Evolutionary conservation across 139 green algal species (phyloP).

Genomic region (Volvox reticuliferus): DNA sequence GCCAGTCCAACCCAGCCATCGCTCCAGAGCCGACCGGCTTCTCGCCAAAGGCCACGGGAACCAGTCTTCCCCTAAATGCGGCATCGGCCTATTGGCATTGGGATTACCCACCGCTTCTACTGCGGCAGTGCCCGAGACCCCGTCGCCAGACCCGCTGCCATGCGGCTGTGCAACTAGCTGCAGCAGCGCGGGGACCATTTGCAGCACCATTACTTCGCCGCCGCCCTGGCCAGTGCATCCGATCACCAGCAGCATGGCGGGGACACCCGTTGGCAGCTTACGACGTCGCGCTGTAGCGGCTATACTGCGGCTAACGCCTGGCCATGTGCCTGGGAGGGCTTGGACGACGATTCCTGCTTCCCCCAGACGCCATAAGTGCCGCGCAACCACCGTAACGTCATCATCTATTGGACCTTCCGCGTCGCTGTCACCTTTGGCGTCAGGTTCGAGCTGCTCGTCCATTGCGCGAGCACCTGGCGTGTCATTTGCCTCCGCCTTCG

Average conservation of each 20-base stretch:
- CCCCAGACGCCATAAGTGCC: neutral
- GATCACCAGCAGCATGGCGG: neutral
- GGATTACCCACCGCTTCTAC: neutral
- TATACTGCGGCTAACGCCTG: neutral
- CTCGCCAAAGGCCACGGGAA: neutral
- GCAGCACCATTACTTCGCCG: conserved; percentile 16
- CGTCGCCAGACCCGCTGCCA: neutral
- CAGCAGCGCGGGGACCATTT: conserved; percentile 16
- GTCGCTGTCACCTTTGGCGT: neutral
- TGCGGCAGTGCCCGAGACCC: neutral
- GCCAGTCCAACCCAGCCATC: neutral
- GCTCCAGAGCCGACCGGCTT: neutral
- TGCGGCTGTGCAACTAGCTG: neutral
- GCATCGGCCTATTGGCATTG: neutral
- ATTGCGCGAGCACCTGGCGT: neutral
- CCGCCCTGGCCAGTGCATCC: neutral
- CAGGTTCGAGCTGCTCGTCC: neutral
- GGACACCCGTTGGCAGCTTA: neutral
- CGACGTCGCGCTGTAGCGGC: neutral
- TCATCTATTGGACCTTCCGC: neutral
- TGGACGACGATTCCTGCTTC: neutral
- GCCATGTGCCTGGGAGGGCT: neutral
- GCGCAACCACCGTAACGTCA: neutral
- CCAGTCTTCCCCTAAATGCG: neutral
- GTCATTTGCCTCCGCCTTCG: no score